Conservation (phyloP, 306 rosid genomes). For the Comarum palustre region DNA sequence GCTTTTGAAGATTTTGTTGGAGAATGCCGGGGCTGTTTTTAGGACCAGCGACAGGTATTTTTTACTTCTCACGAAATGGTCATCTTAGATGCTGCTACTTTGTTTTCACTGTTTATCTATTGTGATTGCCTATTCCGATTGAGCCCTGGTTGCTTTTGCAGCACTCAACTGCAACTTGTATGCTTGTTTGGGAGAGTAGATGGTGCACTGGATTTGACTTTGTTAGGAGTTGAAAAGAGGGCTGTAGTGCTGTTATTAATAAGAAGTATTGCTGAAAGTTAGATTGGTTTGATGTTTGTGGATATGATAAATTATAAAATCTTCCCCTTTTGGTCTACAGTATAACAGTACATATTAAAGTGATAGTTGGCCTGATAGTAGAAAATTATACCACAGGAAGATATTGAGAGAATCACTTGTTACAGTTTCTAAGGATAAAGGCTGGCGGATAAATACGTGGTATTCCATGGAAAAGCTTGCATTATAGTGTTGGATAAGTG, state of each 20-base stretch:
- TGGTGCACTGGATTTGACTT: background rate
- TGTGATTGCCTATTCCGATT: background rate
- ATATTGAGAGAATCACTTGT: background rate
- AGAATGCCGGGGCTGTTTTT: constrained; percentile 98
- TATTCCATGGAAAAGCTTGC: background rate
- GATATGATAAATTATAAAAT: background rate
- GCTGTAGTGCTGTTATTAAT: background rate
- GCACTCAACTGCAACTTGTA: background rate
- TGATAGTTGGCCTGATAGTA: background rate
- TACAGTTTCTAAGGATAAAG: background rate
- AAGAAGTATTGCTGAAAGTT: background rate
- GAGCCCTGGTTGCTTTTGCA: background rate
- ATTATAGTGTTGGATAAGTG: background rate
- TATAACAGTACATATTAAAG: background rate
- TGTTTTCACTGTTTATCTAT: background rate
- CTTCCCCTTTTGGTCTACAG: background rate
- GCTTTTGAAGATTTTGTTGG: constrained; percentile 89
- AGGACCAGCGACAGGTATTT: constrained; percentile 94
- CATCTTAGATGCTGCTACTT: background rate
- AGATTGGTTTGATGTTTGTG: background rate
- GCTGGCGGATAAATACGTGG: background rate
- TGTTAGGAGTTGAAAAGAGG: background rate
- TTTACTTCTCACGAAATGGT: constrained; percentile 18
- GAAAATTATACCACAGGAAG: background rate
- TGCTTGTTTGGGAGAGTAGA: background rate